Evolutionary conservation across 257 asterid genomes (phyloP).

Genomic region (Euphrasia confusa): DNA sequence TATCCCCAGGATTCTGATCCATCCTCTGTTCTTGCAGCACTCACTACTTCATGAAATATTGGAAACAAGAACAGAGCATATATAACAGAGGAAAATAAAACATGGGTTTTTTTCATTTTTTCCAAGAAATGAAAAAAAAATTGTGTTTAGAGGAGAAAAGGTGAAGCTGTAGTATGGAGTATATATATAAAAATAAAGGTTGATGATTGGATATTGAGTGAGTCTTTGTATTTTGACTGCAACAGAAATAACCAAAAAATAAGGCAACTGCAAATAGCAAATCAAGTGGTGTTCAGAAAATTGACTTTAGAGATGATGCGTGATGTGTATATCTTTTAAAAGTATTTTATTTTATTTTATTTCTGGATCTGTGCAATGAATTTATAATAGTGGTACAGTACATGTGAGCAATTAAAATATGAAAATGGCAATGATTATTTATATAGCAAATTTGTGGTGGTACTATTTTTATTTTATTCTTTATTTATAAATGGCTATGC

Average conservation of each 20-base stretch:
- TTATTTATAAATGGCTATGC: too few relatives aligned
- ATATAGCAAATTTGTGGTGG: too few relatives aligned
- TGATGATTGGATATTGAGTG: not conserved
- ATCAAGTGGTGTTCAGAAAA: slow-evolving; percentile 4
- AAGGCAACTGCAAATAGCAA: not conserved
- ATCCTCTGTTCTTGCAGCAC: not conserved
- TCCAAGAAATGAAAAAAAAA: not conserved
- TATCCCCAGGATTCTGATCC: slow-evolving; percentile 80
- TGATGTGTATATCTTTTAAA: not conserved
- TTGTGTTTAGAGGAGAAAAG: not conserved
- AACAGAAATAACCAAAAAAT: not conserved
- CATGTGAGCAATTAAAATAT: too few relatives aligned
- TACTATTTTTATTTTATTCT: too few relatives aligned
- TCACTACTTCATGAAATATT: not conserved
- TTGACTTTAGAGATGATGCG: slow-evolving; percentile 21
- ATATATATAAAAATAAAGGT: not conserved
- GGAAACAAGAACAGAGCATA: not conserved
- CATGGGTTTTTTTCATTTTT: not conserved
- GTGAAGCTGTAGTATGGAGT: not conserved
- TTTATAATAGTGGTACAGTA: too few relatives aligned
- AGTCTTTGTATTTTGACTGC: not conserved
- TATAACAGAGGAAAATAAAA: not conserved
- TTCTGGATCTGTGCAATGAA: too few relatives aligned
- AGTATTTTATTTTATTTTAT: too few relatives aligned
- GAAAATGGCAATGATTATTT: too few relatives aligned